phyloP scores from a whole-genome alignment of 352 stramenopile species.

The Globisporangium iwayamae region DNA sequence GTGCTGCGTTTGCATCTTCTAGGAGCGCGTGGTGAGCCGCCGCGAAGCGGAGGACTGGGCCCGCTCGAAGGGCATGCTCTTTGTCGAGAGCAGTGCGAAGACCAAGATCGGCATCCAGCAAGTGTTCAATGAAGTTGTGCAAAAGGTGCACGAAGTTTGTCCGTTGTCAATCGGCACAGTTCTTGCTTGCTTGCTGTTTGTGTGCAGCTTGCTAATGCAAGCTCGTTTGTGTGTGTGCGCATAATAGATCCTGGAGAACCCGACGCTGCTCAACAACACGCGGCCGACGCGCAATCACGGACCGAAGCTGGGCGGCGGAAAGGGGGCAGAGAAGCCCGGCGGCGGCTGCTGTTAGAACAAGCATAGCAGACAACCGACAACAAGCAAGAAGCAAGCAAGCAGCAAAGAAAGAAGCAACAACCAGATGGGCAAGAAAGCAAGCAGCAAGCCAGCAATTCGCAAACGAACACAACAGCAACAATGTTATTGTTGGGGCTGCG shows the following conservation, averaged over 20 bases:
- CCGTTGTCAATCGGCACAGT: too few species aligned
- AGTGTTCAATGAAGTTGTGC: constrained; percentile 97
- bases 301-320: constrained; percentile 38
- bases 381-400: constrained; percentile 1
- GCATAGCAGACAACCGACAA: not conserved
- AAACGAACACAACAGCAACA: not conserved
- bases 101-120: constrained; percentile 94
- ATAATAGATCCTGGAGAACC: constrained; percentile 88
- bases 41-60: constrained; percentile 96
- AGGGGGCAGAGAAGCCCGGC: constrained; percentile 39
- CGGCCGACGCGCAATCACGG: constrained; percentile 45
- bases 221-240: constrained; percentile 4
- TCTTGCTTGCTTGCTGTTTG: not conserved
- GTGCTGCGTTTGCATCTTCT: not conserved
- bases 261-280: constrained; percentile 82
- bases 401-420: not conserved
- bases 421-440: not conserved
- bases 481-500: not conserved
- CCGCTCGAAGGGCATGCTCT: constrained; percentile 96
- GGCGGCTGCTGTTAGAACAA: constrained; percentile 28
- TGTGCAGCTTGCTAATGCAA: not conserved
- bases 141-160: constrained; percentile 81
- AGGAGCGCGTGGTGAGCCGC: constrained; percentile 91
- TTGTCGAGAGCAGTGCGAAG: constrained; percentile 97
- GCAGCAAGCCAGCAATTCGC: not conserved